Percentiles rank a stretch among this genome's conserved stretches.
Evolutionary conservation across 1,284 basidiomycete genomes (phyloP).

Genomic region (Fomitiporia mediterranea): DNA sequence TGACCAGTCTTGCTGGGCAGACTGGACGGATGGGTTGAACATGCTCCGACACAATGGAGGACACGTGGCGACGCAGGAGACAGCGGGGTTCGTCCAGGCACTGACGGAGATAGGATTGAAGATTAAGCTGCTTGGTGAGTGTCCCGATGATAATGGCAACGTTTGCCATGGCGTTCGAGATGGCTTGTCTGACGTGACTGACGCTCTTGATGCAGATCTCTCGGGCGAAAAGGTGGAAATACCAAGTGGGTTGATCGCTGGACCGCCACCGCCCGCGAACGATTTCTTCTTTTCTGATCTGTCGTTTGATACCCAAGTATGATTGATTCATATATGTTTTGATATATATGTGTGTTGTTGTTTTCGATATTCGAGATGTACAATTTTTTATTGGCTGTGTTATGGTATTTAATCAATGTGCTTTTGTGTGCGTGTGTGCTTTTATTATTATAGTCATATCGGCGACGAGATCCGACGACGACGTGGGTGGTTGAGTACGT

Average conservation of each 20-base stretch:
- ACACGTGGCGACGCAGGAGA: constrained; percentile 80
- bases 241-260: constrained; percentile 66
- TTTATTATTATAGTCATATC: background rate
- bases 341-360: background rate
- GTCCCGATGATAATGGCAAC: background rate
- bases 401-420: background rate
- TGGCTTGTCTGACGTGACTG: constrained; percentile 9
- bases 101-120: constrained; percentile 93
- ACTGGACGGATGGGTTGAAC: constrained; percentile 95
- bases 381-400: background rate
- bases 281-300: constrained; percentile 87
- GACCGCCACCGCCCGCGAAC: constrained; percentile 70
- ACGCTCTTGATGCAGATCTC: constrained; percentile 51
- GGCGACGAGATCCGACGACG: background rate
- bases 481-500: background rate
- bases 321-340: background rate
- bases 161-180: background rate
- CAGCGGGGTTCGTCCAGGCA: constrained; percentile 77
- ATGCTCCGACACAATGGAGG: constrained; percentile 78
- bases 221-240: constrained; percentile 92
- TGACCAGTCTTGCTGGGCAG: constrained; percentile 82
- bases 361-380: background rate
- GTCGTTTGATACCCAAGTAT: constrained; percentile 28
- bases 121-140: constrained; percentile 83
- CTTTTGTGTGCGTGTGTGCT: no score